Conservation (phyloP, 345 rosid species). For the Acer negundo region DNA sequence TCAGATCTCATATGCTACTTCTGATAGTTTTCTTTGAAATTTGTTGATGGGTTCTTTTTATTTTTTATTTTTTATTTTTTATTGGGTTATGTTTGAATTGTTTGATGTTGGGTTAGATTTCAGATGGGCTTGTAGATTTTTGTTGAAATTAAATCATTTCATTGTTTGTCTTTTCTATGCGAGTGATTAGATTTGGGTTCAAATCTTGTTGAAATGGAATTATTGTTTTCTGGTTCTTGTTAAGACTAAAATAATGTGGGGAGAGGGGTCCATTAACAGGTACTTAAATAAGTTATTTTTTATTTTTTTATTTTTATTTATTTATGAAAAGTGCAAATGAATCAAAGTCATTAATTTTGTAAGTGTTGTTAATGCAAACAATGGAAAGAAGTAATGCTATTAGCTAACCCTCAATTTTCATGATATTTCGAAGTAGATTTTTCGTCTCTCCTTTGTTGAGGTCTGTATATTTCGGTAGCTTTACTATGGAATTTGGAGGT, state of each 20-base stretch:
- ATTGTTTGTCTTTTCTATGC: neutral
- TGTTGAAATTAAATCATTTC: neutral
- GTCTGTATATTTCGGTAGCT: neutral
- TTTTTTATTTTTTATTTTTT: neutral
- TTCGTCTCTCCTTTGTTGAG: neutral
- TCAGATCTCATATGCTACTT: neutral
- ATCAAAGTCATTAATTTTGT: neutral
- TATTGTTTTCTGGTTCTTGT: too few relatives aligned
- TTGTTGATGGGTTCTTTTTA: neutral
- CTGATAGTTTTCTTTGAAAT: neutral
- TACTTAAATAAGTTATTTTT: neutral
- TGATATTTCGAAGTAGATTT: neutral
- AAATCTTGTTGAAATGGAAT: neutral
- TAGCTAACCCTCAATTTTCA: neutral
- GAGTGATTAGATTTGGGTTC: neutral
- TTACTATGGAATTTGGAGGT: neutral
- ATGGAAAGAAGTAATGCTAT: neutral
- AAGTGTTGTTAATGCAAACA: neutral
- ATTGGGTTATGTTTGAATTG: neutral
- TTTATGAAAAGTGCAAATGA: neutral
- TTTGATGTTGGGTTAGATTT: conserved; percentile 22
- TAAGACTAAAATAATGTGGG: too few relatives aligned
- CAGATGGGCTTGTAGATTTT: conserved; percentile 3
- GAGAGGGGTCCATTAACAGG: too few relatives aligned
- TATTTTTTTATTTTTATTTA: too few relatives aligned